These are phyloP conservation scores for Pseudopithomyces chartarum DNA, from an alignment of 2,329 filamentous ascomycete genomes.

Conservation along the genomic window DNA sequence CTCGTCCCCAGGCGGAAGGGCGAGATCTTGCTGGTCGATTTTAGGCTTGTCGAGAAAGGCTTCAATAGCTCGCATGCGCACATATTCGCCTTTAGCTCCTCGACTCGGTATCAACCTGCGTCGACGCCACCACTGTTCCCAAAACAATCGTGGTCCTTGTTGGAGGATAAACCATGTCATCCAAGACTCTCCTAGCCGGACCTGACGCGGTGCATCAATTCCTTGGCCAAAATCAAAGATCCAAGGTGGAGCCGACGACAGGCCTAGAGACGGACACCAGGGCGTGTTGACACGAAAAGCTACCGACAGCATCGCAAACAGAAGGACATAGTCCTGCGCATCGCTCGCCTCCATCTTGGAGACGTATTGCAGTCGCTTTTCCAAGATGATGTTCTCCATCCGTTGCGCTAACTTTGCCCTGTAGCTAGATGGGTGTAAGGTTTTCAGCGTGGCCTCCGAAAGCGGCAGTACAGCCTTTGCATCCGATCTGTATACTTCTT, in stretches of 20 bases:
- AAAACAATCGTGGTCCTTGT: conserved; percentile 37
- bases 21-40: neutral
- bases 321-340: conserved; percentile 36
- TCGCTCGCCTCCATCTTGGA: conserved; percentile 14
- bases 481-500: conserved; percentile 19
- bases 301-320: conserved; percentile 31
- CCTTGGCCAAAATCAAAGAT: conserved; percentile 35
- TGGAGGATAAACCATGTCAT: conserved; percentile 39
- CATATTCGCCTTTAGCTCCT: conserved; percentile 19
- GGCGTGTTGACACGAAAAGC: conserved; percentile 15
- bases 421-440: conserved; percentile 22
- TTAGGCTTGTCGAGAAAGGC: conserved; percentile 19
- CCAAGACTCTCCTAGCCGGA: conserved; percentile 36
- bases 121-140: conserved; percentile 36
- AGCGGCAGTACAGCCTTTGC: conserved; percentile 13
- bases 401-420: conserved; percentile 20
- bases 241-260: neutral
- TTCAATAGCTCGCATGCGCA: conserved; percentile 32
- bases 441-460: conserved; percentile 17
- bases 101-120: too few species aligned
- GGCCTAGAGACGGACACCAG: conserved; percentile 6
- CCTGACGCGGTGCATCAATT: conserved; percentile 28
- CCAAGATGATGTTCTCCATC: conserved; percentile 26
- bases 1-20: conserved; percentile 10
- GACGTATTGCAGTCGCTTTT: conserved; percentile 28